These are phyloP conservation scores for Candida adriatica DNA, from an alignment of 805 yeast genomes.

Conservation along the genomic window DNA sequence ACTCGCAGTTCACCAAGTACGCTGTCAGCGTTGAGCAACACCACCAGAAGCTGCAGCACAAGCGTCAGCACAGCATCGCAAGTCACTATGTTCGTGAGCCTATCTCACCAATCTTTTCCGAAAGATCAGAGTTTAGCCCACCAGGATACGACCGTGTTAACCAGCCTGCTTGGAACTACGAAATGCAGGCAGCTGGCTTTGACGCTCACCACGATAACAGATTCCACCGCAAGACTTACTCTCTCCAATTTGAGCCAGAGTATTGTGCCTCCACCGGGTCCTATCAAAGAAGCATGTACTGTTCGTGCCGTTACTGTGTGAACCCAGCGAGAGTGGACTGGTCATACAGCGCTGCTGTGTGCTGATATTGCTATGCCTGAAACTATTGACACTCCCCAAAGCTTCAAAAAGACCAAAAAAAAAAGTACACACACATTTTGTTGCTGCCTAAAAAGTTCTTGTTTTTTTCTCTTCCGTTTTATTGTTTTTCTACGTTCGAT, in stretches of 20 bases:
- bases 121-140: slow-evolving; percentile 16
- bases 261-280: slow-evolving; percentile 22
- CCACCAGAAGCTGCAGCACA: slow-evolving; percentile 14
- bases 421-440: slow-evolving; percentile 3
- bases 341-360: slow-evolving; percentile 9
- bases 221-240: slow-evolving; percentile 14
- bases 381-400: slow-evolving; percentile 1
- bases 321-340: slow-evolving; percentile 19
- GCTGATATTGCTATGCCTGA: not conserved
- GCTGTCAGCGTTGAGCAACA: slow-evolving; percentile 18
- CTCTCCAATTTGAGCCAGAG: slow-evolving; percentile 16
- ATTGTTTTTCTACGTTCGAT: not conserved
- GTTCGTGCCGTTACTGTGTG: slow-evolving; percentile 21
- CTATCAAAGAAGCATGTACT: slow-evolving; percentile 14
- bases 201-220: slow-evolving; percentile 7
- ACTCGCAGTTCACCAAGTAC: slow-evolving; percentile 19
- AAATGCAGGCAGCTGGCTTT: slow-evolving; percentile 12
- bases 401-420: slow-evolving; percentile 1
- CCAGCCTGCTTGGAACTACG: slow-evolving; percentile 10
- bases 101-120: slow-evolving; percentile 17
- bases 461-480: slow-evolving; percentile 4
- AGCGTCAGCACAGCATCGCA: slow-evolving; percentile 7
- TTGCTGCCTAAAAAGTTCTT: slow-evolving; percentile 1
- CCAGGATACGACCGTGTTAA: slow-evolving; percentile 5
- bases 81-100: slow-evolving; percentile 14